Conservation (phyloP, 2,329 filamentous ascomycete genomes). For the Zalaria sp. region DNA sequence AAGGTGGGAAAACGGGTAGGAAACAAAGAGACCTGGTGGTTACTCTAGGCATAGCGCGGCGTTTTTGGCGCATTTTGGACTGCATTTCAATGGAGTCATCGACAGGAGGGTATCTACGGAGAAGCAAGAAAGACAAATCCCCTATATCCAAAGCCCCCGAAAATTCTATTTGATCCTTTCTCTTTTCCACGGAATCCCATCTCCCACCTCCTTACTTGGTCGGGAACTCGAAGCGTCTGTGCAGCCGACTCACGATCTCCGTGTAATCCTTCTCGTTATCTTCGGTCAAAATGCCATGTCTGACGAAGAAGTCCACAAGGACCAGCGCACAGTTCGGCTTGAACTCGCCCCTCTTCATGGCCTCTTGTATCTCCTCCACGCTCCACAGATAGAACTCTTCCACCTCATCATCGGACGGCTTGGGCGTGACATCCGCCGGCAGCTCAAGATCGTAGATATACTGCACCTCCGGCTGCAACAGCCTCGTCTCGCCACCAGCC, state of each 20-base stretch:
- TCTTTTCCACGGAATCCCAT: neutral
- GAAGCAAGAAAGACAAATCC: too few species aligned
- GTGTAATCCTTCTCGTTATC: slow-evolving; percentile 69
- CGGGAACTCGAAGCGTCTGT: slow-evolving; percentile 67
- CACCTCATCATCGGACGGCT: slow-evolving; percentile 79
- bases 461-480: slow-evolving; percentile 82
- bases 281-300: slow-evolving; percentile 64
- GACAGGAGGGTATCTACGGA: neutral
- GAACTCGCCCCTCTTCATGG: slow-evolving; percentile 60
- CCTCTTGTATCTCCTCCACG: slow-evolving; percentile 59
- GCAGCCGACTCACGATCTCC: slow-evolving; percentile 61
- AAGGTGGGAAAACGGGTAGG: neutral
- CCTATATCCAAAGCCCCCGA: too few species aligned
- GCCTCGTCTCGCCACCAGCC: slow-evolving; percentile 64
- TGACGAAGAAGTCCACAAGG: slow-evolving; percentile 77
- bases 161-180: too few species aligned
- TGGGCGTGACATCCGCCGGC: slow-evolving; percentile 50
- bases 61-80: neutral
- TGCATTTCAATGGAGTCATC: neutral
- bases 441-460: slow-evolving; percentile 85
- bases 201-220: slow-evolving; percentile 17
- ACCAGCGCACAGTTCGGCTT: slow-evolving; percentile 87
- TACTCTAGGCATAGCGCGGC: neutral
- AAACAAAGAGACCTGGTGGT: neutral
- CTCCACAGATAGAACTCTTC: slow-evolving; percentile 68